Base-by-base conservation (phyloP, 768 basidiomycete genomes). In the Chalciporus pseudorubinellus region DNA sequence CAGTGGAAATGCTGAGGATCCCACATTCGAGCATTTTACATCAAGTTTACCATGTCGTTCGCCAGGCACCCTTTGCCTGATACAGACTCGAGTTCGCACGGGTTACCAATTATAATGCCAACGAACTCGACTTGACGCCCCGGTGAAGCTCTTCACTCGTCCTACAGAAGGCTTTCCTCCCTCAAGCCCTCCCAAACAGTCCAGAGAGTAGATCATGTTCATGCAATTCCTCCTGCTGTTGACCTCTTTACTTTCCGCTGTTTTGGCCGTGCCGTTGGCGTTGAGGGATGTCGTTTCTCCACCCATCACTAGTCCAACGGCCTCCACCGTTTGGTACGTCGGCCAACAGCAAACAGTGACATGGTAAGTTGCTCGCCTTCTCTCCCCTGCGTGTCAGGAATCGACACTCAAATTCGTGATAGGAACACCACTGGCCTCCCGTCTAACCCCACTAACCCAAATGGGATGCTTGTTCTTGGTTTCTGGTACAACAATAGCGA, bases 261-360 rank as follows among this genome's bases (percentile, higher is more conserved):
- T 62, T 12, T 47, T 59, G 13, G 68, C 74, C 20, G 52, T 67
- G 14, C 75, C 75, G 38, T 43, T 77, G 10, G 54, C 29, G 1
- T 14, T 24, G 48, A 72, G 80, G 51, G 78, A 80, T 51, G 79
- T 80, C 31, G 77, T 73, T 21, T 67, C 62, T 34, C 81, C 81
- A 1, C 78, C 75, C 5, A 69, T 81, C 55, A 73, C 71, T 38
- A 74, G 66, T 52, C 80, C 81, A 14, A 66, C 62, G 10, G 61
- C 67, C 1, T 58, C 57, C 11, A 71, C 75, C 5, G 65, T 77
- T 24, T 81, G 79, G 81, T 60, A 62, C 22, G 68, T 76, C 12
- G 77, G 77, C 6, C 51, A 74, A 46, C 66, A 55, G 2, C 64
- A 77, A 46, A 78, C 72, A 9, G 79, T 82, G 18, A 80, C 78